Percentiles rank a stretch among this genome's conserved stretches.
Conservation (phyloP, 2,329 filamentous ascomycete genomes). For the Penicillium sp. region DNA sequence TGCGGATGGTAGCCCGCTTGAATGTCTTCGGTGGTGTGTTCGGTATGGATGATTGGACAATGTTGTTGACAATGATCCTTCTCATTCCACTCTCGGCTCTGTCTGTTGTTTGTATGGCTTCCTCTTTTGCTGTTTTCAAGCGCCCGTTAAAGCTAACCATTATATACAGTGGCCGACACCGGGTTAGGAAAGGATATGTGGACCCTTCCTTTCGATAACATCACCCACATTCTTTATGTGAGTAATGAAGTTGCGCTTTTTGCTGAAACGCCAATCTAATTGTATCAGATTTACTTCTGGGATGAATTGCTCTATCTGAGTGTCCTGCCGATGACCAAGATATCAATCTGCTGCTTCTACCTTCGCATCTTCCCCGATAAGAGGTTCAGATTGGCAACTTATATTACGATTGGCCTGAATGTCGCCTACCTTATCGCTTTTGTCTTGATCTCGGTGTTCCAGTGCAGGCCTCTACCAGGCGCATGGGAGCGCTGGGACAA, state of each 20-base stretch:
- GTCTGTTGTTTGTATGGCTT: conserved; percentile 26
- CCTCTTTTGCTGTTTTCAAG: no score
- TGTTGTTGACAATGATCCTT: conserved; percentile 29
- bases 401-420: conserved; percentile 32
- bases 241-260: conserved; percentile 18
- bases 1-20: conserved; percentile 40
- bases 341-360: conserved; percentile 40
- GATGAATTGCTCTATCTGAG: conserved; percentile 34
- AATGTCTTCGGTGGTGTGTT: conserved; percentile 35
- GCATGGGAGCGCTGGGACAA: conserved; percentile 44
- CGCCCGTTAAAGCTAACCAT: conserved; percentile 3
- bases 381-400: conserved; percentile 33
- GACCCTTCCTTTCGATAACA: conserved; percentile 43
- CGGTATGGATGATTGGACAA: conserved; percentile 42
- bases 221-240: conserved; percentile 43
- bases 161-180: conserved; percentile 35
- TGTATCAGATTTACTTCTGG: conserved; percentile 32
- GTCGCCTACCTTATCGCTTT: conserved; percentile 31
- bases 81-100: conserved; percentile 26
- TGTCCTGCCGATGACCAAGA: conserved; percentile 33
- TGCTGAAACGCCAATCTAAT: conserved; percentile 5
- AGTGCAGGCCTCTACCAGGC: conserved; percentile 37
- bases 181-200: conserved; percentile 48
- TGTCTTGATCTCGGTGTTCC: conserved; percentile 36
- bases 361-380: conserved; percentile 42